These are phyloP conservation scores for Geotrichum klebahnii DNA, from an alignment of 1,139 yeast genomes.

Conservation along the genomic window DNA sequence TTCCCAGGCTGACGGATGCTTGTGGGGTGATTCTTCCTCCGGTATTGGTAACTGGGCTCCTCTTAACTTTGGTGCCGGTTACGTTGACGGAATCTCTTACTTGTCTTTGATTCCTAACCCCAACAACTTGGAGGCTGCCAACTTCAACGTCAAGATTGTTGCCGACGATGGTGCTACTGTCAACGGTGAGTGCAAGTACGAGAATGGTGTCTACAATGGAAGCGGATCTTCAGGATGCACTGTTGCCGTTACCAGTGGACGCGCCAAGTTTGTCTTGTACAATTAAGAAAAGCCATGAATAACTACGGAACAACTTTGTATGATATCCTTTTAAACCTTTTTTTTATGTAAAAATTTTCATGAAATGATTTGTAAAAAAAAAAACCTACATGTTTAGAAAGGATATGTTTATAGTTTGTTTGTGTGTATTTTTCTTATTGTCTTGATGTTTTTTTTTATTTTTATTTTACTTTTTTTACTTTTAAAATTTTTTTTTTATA, in stretches of 20 bases:
- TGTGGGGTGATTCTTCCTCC: conserved; percentile 80
- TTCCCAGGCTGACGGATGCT: conserved; percentile 79
- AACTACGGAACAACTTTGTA: no score
- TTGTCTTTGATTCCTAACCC: conserved; percentile 94
- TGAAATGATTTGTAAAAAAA: no score
- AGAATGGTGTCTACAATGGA: conserved; percentile 71
- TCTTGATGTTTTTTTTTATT: no score
- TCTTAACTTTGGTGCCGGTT: conserved; percentile 89
- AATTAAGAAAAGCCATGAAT: no score
- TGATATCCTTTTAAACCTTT: no score
- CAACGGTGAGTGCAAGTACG: conserved; percentile 75
- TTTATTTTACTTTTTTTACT: no score
- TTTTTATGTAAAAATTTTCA: no score
- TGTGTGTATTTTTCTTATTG: no score
- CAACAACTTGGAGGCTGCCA: conserved; percentile 71
- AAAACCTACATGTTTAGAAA: no score
- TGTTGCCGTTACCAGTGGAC: conserved; percentile 77
- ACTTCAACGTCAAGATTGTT: conserved; percentile 78
- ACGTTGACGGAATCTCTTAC: conserved; percentile 72
- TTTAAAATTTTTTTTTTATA: no score
- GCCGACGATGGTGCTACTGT: conserved; percentile 61
- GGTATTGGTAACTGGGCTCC: conserved; percentile 99
- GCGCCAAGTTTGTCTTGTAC: conserved; percentile 69
- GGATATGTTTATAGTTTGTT: no score
- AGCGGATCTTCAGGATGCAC: conserved; percentile 89